Conservation (phyloP, 2,329 filamentous ascomycete species). For the Fusarium concolor region DNA sequence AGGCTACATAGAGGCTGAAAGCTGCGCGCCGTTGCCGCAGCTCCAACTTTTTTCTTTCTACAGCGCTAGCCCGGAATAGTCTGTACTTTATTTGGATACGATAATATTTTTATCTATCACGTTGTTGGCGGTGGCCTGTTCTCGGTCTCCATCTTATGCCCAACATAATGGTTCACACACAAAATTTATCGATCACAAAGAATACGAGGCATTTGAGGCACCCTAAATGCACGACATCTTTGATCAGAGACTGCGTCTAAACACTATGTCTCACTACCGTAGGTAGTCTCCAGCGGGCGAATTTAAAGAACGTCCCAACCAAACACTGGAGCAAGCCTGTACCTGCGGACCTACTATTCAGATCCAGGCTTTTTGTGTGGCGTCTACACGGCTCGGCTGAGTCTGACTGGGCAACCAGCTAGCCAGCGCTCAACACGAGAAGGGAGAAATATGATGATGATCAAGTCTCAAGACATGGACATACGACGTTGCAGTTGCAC, state of each 20-base stretch:
- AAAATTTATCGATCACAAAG: not conserved
- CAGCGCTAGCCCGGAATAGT: not conserved
- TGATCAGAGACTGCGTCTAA: not conserved
- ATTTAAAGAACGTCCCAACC: too few species aligned
- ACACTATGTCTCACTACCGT: not conserved
- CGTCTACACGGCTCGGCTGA: not conserved
- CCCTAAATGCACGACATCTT: conserved; percentile 11
- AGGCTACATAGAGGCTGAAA: not conserved
- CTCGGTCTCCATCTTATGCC: conserved; percentile 6
- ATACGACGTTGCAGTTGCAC: conserved; percentile 11
- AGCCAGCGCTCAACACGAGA: conserved; percentile 9
- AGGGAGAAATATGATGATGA: not conserved
- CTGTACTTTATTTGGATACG: conserved; percentile 34
- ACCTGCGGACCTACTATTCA: too few species aligned
- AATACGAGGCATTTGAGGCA: conserved; percentile 13
- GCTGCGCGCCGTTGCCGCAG: not conserved
- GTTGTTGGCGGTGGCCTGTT: conserved; percentile 18
- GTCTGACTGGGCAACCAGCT: conserved; percentile 24
- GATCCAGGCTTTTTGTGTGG: not conserved
- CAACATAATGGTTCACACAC: conserved; percentile 1
- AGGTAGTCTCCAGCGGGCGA: conserved; percentile 1
- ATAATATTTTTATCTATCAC: conserved; percentile 20
- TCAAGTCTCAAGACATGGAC: conserved; percentile 1
- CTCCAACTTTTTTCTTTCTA: not conserved
- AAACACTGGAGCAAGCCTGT: too few species aligned